Evolutionary conservation across 345 rosid genomes (phyloP).

Genomic region (Angophora floribunda): DNA sequence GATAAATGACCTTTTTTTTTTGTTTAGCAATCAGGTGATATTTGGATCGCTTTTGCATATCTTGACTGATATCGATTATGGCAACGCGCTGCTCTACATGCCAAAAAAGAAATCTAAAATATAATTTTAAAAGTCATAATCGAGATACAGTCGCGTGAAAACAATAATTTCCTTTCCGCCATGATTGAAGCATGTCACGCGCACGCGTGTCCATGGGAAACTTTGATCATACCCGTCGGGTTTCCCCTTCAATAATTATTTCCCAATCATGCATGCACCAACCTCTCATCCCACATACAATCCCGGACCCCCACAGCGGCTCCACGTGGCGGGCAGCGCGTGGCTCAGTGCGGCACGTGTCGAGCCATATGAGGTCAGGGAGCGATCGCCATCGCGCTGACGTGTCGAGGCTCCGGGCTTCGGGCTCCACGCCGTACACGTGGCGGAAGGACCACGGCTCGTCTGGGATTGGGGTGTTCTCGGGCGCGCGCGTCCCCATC

Average conservation of each 20-base stretch:
- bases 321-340: neutral
- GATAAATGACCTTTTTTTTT: too few species aligned
- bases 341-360: neutral
- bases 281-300: neutral
- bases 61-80: too few species aligned
- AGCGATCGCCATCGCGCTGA: neutral
- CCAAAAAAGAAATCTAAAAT: neutral
- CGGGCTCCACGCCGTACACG: neutral
- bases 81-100: too few species aligned
- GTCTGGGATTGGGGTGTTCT: neutral
- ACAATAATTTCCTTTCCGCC: neutral
- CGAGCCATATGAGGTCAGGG: neutral
- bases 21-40: neutral
- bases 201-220: neutral
- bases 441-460: neutral
- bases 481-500: neutral
- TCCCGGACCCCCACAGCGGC: neutral
- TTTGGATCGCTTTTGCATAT: too few species aligned
- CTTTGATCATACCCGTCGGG: neutral
- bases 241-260: neutral
- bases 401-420: neutral
- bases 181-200: neutral
- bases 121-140: too few species aligned
- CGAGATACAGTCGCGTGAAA: neutral
- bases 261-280: neutral